Conservation (phyloP, 2,329 filamentous ascomycete genomes). For the Dothiorella sarmentorum region DNA sequence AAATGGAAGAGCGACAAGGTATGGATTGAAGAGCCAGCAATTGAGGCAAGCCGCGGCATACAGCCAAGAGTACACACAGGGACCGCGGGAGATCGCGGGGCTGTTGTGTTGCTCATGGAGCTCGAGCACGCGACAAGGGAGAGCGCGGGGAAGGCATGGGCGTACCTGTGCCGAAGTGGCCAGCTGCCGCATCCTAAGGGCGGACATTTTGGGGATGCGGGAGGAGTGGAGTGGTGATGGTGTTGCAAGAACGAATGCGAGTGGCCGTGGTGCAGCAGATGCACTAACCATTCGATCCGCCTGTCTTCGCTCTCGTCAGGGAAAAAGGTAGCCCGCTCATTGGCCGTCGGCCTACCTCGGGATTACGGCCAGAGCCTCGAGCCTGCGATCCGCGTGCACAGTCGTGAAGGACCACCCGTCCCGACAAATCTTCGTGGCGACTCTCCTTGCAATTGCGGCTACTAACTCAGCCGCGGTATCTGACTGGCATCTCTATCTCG, state of each 20-base stretch:
- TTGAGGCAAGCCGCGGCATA: not conserved
- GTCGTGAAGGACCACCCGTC: constrained; percentile 10
- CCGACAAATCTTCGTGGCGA: constrained; percentile 11
- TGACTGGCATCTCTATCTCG: not conserved
- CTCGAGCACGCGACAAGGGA: not conserved
- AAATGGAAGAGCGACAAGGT: no score
- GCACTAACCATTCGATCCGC: constrained; percentile 12
- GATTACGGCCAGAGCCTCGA: constrained; percentile 6
- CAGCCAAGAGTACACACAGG: not conserved
- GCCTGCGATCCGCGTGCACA: constrained; percentile 16
- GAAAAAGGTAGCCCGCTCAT: constrained; percentile 16
- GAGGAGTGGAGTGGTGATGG: constrained; percentile 13
- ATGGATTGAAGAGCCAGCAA: not conserved
- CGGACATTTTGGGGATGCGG: constrained; percentile 14
- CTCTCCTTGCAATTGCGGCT: not conserved
- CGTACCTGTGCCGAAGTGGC: constrained; percentile 17
- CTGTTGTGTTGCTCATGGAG: not conserved
- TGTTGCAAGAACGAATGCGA: constrained; percentile 12
- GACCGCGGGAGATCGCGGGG: not conserved
- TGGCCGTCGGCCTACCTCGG: constrained; percentile 18
- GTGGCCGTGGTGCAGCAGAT: constrained; percentile 1
- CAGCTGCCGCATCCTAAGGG: constrained; percentile 19
- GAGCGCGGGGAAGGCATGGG: not conserved
- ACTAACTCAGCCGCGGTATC: not conserved
- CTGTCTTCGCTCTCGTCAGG: constrained; percentile 10